These are phyloP conservation scores for Suhomyces pyralidae DNA, from an alignment of 805 yeast genomes.

Conservation along the genomic window DNA sequence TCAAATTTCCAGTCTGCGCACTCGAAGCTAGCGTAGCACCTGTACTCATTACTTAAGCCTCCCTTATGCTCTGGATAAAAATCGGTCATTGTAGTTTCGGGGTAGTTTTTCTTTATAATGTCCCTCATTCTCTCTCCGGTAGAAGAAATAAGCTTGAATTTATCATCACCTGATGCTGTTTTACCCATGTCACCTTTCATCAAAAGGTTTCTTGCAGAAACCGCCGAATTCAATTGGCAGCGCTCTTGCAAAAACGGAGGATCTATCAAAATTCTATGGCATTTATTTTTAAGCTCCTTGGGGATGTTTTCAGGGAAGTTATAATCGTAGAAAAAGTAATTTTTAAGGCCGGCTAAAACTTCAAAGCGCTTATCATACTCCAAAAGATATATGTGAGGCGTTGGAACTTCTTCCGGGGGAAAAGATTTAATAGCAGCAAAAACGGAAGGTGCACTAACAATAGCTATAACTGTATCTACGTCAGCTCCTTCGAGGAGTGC, in stretches of 20 bases:
- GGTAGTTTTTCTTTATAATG: constrained; percentile 59
- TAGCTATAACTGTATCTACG: constrained; percentile 63
- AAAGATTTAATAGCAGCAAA: constrained; percentile 73
- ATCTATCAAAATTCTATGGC: constrained; percentile 73
- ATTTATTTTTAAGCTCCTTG: constrained; percentile 51
- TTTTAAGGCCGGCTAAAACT: constrained; percentile 62
- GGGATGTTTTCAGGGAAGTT: constrained; percentile 64
- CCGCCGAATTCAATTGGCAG: constrained; percentile 66
- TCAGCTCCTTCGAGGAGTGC: constrained; percentile 78
- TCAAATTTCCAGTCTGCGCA: constrained; percentile 61
- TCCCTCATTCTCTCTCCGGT: constrained; percentile 88
- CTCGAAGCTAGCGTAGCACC: constrained; percentile 80
- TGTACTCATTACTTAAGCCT: constrained; percentile 83
- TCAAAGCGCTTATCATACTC: constrained; percentile 80
- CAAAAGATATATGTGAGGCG: constrained; percentile 65
- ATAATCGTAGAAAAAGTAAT: constrained; percentile 75
- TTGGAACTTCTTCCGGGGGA: constrained; percentile 53
- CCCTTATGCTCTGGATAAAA: constrained; percentile 80
- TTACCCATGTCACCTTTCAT: constrained; percentile 34
- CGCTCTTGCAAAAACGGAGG: constrained; percentile 85
- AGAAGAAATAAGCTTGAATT: constrained; percentile 61
- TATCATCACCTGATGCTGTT: constrained; percentile 39
- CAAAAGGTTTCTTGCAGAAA: constrained; percentile 56
- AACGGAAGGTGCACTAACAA: constrained; percentile 89
- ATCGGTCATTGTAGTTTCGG: constrained; percentile 59